Evolutionary conservation across 352 stramenopile species (phyloP), one percentile per base, ranked within the genome.

Genomic region (Pseudoperonospora humuli): DNA sequence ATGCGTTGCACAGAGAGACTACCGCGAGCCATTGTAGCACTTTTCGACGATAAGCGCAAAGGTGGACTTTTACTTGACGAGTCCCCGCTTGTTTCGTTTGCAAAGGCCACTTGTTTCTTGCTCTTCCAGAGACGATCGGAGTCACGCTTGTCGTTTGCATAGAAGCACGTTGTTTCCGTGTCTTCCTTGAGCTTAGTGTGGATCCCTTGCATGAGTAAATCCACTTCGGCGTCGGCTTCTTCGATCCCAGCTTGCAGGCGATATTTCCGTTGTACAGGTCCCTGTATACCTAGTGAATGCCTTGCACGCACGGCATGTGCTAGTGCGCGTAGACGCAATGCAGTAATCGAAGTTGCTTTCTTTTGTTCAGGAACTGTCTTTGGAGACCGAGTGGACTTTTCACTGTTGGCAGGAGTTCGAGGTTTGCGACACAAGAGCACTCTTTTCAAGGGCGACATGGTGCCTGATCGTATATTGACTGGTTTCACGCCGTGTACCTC

Each of bases 251-350:
- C 71, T 29, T 64, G 61, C 1, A 72, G 36, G 1, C 68, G 19
- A 38, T 82, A 85, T 23, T 78, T 80, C 14, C 43, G 25, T 23
- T 55, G 33, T 18, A 50, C 43, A 35, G 55, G 50, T 19, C 34
- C 39, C 14, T 71, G 50, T 0, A 63, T 63, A 2, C 68, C 70
- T 2, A 87, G 54, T 8, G 56, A 60, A 19, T 85, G 72, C 11
- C 57, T 68, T 3, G 75, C 75, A 6, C 71, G 65, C 3, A 87
- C 64, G 2, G 68, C 73, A 15, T 66, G 70, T 0, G 70, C 72
- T 1, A 87, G 41, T 7, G 75, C 70, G 18, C 50, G 50, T 10
- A 87, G 49, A 0, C 70, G 47, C 25, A 63, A 38, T 1, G 64
- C 69, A 1, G 70, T 85, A 0, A 51, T 45, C 0, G 75, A 86